These are phyloP conservation scores for Amoebophrya sp. DNA, from an alignment of 169 alveolate species.

Conservation along the genomic window DNA sequence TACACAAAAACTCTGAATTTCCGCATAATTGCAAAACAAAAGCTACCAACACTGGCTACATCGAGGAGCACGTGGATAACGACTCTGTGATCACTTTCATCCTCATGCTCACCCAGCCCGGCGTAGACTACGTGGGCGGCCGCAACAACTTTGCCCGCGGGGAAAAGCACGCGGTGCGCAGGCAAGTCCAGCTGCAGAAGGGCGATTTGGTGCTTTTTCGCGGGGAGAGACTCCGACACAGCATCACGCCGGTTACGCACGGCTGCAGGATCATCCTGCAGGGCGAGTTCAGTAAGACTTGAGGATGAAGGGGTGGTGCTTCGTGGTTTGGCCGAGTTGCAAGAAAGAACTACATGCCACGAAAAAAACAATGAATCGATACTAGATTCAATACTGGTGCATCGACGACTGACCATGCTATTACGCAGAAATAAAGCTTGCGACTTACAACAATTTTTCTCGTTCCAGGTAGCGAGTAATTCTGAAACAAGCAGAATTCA, in stretches of 20 bases:
- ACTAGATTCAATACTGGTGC: too few relatives aligned
- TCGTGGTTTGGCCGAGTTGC: too few relatives aligned
- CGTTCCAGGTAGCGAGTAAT: too few relatives aligned
- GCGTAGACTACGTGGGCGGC: conserved; percentile 35
- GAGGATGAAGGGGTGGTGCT: neutral
- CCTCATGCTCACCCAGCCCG: conserved; percentile 21
- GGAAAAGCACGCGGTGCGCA: neutral
- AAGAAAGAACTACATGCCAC: too few relatives aligned
- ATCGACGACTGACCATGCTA: too few relatives aligned
- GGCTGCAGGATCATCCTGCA: conserved; percentile 34
- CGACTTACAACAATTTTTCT: too few relatives aligned
- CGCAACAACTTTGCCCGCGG: conserved; percentile 27
- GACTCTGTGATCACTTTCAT: conserved; percentile 28
- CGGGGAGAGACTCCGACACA: conserved; percentile 29
- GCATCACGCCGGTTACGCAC: conserved; percentile 31
- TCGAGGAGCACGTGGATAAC: conserved; percentile 36
- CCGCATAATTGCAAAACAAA: too few relatives aligned
- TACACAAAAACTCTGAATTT: too few relatives aligned
- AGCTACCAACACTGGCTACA: neutral
- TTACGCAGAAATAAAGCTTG: too few relatives aligned
- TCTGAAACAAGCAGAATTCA: too few relatives aligned
- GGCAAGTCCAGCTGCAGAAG: conserved; percentile 27
- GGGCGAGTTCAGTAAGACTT: conserved; percentile 8
- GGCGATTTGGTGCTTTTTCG: conserved; percentile 38
- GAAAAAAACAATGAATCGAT: too few relatives aligned